A percentile compares a stretch with the other conserved stretches of the same genome.
Conservation (phyloP, 305 asterid genomes). For the Stenogyne calaminthoides region DNA sequence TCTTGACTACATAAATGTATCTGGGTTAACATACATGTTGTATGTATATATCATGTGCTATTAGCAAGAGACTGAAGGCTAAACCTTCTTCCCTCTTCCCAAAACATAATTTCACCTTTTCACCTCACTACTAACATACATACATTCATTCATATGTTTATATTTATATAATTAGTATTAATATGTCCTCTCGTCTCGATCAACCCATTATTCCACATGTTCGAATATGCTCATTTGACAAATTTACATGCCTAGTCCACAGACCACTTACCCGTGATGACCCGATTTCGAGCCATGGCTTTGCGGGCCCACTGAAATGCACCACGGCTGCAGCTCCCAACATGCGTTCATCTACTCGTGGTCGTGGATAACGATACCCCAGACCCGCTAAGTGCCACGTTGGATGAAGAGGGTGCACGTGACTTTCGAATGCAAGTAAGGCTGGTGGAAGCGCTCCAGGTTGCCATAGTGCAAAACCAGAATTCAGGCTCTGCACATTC, state of each 20-base stretch:
- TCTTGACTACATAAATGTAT: slow-evolving; percentile 34
- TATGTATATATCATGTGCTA: slow-evolving; percentile 45
- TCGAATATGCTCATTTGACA: slow-evolving; percentile 51
- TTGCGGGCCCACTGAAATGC: slow-evolving; percentile 89
- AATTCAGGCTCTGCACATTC: slow-evolving; percentile 56
- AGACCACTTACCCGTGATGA: slow-evolving; percentile 49
- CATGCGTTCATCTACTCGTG: slow-evolving; percentile 12
- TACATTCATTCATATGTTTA: slow-evolving; percentile 9
- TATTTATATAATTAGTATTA: not conserved
- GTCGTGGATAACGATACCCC: slow-evolving; percentile 52
- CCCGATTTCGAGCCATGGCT: slow-evolving; percentile 90
- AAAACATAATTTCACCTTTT: slow-evolving; percentile 35
- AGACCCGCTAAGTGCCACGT: slow-evolving; percentile 75
- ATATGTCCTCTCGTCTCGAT: slow-evolving; percentile 42
- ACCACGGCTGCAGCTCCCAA: slow-evolving; percentile 58
- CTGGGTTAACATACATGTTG: slow-evolving; percentile 44
- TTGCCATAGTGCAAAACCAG: slow-evolving; percentile 68
- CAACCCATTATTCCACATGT: slow-evolving; percentile 54
- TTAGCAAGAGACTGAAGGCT: slow-evolving; percentile 75
- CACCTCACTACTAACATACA: not conserved
- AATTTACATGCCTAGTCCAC: slow-evolving; percentile 71
- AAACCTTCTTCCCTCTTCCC: slow-evolving; percentile 88
- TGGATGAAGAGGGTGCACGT: slow-evolving; percentile 61
- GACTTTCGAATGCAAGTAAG: slow-evolving; percentile 69
- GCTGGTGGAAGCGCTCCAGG: slow-evolving; percentile 87